Evolutionary conservation across 1,139 yeast species (phyloP).

Genomic region (Lodderomyces elongisporus): DNA sequence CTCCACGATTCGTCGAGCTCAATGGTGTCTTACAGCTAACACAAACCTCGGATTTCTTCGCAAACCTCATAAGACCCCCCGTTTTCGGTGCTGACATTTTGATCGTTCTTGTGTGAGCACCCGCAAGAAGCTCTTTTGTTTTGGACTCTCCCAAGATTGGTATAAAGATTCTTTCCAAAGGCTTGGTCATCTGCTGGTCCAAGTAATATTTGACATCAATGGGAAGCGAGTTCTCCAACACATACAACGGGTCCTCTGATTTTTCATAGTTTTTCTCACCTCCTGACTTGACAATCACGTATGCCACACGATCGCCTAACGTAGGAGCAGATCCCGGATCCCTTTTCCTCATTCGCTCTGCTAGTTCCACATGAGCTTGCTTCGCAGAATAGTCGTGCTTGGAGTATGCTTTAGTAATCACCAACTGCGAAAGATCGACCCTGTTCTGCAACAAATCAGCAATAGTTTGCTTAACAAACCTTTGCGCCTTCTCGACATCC

Average conservation of each 20-base stretch:
- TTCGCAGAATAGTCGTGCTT: conserved; percentile 89
- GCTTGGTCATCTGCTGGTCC: conserved; percentile 90
- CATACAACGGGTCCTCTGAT: conserved; percentile 94
- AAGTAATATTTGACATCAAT: conserved; percentile 93
- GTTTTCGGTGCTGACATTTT: conserved; percentile 59
- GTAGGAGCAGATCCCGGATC: conserved; percentile 98
- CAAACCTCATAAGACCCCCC: conserved; percentile 88
- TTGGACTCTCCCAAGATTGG: conserved; percentile 88
- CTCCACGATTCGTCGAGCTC: conserved; percentile 60
- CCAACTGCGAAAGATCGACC: conserved; percentile 88
- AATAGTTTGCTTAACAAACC: conserved; percentile 79
- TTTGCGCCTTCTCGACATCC: conserved; percentile 83
- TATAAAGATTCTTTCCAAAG: conserved; percentile 87
- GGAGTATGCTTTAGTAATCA: conserved; percentile 89
- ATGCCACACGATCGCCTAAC: conserved; percentile 96
- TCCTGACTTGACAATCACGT: conserved; percentile 81
- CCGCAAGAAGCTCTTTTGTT: conserved; percentile 72
- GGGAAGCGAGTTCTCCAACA: conserved; percentile 84
- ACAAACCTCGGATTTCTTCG: conserved; percentile 84
- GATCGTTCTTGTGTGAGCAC: conserved; percentile 79
- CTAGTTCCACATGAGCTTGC: conserved; percentile 95
- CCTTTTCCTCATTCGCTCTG: conserved; percentile 93
- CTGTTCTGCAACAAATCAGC: conserved; percentile 87
- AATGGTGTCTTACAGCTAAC: conserved; percentile 84
- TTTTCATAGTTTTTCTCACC: conserved; percentile 90